phyloP scores from a whole-genome alignment of 306 rosid species.

The Glycyrrhiza uralensis region DNA sequence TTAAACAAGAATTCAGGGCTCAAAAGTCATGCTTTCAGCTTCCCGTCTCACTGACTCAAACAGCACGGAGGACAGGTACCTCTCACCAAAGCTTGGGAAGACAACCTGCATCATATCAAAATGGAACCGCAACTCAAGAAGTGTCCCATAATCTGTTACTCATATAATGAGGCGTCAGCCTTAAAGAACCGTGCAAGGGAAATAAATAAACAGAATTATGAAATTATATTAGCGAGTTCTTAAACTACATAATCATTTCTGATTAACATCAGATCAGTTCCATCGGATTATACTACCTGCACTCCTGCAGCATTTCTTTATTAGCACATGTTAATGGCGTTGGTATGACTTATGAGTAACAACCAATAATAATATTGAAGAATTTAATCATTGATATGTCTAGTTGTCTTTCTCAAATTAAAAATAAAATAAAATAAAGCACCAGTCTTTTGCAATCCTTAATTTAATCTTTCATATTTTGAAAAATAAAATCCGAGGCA shows the following conservation, averaged over 20 bases:
- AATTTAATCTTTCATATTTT: background rate
- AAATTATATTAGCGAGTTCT: background rate
- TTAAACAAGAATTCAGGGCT: constrained; percentile 37
- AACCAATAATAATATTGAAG: background rate
- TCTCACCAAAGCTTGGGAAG: constrained; percentile 88
- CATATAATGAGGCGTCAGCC: background rate
- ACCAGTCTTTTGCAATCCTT: background rate
- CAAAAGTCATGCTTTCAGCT: constrained; percentile 71
- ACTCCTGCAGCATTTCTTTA: background rate
- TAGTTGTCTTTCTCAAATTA: background rate
- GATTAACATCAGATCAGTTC: background rate
- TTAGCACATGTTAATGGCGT: background rate
- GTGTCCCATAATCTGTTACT: background rate
- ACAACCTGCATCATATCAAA: constrained; percentile 48
- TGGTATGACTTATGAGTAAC: background rate
- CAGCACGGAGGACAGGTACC: constrained; percentile 71
- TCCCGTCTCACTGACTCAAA: constrained; percentile 61
- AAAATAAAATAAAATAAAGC: background rate
- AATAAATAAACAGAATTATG: background rate
- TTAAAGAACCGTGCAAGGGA: background rate
- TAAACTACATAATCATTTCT: background rate
- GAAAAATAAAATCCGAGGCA: background rate
- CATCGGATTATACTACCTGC: background rate
- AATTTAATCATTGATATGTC: background rate
- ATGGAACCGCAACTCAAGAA: background rate